Evolutionary conservation across 108 stramenopile species (phyloP), one percentile per base, ranked within the genome.

Genomic region (Discostella stelligeroides): DNA sequence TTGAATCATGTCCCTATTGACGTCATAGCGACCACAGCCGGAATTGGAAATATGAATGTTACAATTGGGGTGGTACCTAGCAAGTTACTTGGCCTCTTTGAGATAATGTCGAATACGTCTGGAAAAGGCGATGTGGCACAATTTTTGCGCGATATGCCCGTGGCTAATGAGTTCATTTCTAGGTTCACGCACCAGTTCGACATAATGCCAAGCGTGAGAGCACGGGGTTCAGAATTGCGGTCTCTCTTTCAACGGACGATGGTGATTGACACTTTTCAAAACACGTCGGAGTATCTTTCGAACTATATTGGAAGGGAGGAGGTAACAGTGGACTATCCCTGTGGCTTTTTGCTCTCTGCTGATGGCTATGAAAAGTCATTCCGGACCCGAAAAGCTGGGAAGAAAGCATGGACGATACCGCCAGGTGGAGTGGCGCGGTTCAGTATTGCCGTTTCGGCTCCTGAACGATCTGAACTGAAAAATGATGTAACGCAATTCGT

Each of bases 351-450:
- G 18, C 28, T 88, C n/a, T 86, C 91, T 27, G 76, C 54, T 30
- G 88, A 92, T 59, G 80, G 77, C 37, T 58, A 61, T 28, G 40
- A 42, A n/a, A 61, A 77, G 7, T 38, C 24, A 2, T 29, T 81
- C n/a, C 57, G 51, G 1, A 67, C 76, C 27, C 80, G 82, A 60
- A 28, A 66, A 42, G 48, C 53, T 41, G 48, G 42, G 13, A 47
- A 47, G 28, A 72, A 53, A 56, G 73, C 42, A n/a, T 62, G 87
- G 41, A 62, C 56, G 51, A 84, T 94, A 23, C 90, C 92, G 40
- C 87, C 92, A 13, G 88, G 88, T 11, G 88, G 84, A 18, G 67
- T 70, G 30, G 87, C 81, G 37, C 76, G 88, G 27, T 91, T 91
- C 46, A 81, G 80, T 23, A 73, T 94, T 7, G 49, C 60, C 12